Evolutionary conservation across 768 basidiomycete genomes (phyloP).

Genomic region (Hebeloma cylindrosporum): DNA sequence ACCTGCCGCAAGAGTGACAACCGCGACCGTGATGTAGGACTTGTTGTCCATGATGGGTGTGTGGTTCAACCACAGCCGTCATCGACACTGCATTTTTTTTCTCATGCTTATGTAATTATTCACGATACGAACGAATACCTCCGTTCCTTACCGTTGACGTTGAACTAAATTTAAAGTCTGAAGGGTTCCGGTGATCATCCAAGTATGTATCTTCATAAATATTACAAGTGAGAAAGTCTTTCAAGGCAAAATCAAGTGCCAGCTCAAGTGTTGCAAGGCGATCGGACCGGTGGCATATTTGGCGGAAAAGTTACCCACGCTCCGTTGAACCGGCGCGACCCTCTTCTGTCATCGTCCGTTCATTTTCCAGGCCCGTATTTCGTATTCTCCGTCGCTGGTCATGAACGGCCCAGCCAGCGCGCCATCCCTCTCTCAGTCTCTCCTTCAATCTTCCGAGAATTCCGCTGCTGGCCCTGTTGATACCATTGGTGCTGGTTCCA

Average conservation of each 20-base stretch:
- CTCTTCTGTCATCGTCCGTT: constrained; percentile 27
- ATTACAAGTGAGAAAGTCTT: neutral
- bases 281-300: constrained; percentile 24
- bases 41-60: constrained; percentile 40
- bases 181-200: too few species aligned
- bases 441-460: constrained; percentile 29
- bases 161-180: too few species aligned
- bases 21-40: constrained; percentile 45
- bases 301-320: constrained; percentile 41
- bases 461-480: constrained; percentile 25
- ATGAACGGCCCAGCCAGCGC: constrained; percentile 46
- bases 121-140: too few species aligned
- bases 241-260: neutral
- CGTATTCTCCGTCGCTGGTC: constrained; percentile 33
- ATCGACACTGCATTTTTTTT: constrained; percentile 16
- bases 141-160: too few species aligned
- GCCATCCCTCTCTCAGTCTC: constrained; percentile 27
- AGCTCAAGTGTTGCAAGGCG: neutral
- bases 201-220: neutral
- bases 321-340: constrained; percentile 17
- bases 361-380: constrained; percentile 33
- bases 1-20: constrained; percentile 53
- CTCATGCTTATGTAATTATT: constrained; percentile 24
- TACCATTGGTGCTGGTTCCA: constrained; percentile 31
- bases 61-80: constrained; percentile 15